Evolutionary conservation across 208 protist species (phyloP), one percentile per base, ranked within the genome.

Genomic region (Crithidia sp.): DNA sequence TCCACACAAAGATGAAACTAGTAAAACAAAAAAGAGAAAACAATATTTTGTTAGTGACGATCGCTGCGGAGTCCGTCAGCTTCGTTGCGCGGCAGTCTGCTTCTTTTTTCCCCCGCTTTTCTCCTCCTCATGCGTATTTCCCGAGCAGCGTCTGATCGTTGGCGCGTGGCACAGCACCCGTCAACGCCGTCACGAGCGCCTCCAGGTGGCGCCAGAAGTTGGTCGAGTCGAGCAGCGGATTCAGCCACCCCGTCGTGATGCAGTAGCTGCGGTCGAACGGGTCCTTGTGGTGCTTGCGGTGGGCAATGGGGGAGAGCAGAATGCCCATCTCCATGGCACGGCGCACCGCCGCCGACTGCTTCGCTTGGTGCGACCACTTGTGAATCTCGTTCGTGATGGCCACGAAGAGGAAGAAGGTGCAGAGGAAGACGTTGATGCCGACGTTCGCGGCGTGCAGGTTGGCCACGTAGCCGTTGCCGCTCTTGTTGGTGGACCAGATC

Each of bases 161-260:
- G 0, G 84, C 81, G 43, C 94, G 86, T 8, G 94, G 92, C 44
- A 96, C 77, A 17, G 67, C 89, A 13, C 94, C 95, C 39, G 93
- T 97, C n/a, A 86, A 44, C 5, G 71, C 67, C 13, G 90, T 95
- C 28, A 98, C 84, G 12, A 97, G 64, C 2, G 65, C 54, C 79
- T 98, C 96, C 4, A 92, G 67, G 64, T 81, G 62, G 40, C 94
- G 88, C 96, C 96, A 98, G 72, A 98, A 98, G 77, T 95, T 81
- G 41, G 90, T 93, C 9, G 61, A 71, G 76, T 95, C 90, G 28
- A 98, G 85, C 58, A 92, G 52, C 49, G 84, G 77, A 87, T 98
- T 98, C 36, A 98, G 72, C 96, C 96, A 98, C 49, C 96, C 96
- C 39, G 91, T 98, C n/a, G 96, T 98, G 83, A 98, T 98, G 85